These are phyloP conservation scores for Nothophoma quercina DNA, from an alignment of 2,329 filamentous ascomycete species.

Conservation along the genomic window DNA sequence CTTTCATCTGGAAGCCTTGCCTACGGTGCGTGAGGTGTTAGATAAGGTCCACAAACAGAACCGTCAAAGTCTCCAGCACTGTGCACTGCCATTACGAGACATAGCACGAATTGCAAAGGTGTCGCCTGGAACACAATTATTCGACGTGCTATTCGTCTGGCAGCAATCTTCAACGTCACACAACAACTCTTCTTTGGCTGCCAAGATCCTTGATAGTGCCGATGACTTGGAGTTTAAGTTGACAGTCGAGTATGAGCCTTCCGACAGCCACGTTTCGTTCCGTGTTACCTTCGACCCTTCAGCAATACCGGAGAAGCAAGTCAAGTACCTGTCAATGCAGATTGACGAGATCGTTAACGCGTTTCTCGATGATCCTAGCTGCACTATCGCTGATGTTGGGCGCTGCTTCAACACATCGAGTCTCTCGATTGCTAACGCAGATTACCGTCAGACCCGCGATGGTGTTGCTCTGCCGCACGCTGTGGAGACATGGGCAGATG, in stretches of 20 bases:
- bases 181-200: conserved; percentile 40
- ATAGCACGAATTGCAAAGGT: conserved; percentile 70
- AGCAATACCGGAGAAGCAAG: conserved; percentile 63
- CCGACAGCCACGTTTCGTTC: conserved; percentile 53
- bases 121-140: conserved; percentile 66
- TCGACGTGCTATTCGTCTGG: conserved; percentile 83
- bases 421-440: conserved; percentile 54
- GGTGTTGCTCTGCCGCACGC: conserved; percentile 45
- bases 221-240: conserved; percentile 81
- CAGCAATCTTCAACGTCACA: conserved; percentile 71
- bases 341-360: conserved; percentile 62
- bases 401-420: conserved; percentile 30
- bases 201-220: conserved; percentile 66
- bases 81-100: conserved; percentile 69
- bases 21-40: conserved; percentile 67
- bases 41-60: conserved; percentile 70
- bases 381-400: conserved; percentile 38
- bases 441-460: conserved; percentile 33
- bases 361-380: conserved; percentile 52
- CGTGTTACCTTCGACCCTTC: conserved; percentile 64
- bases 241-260: conserved; percentile 78
- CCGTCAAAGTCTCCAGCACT: conserved; percentile 70
- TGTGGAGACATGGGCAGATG: conserved; percentile 62
- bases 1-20: conserved; percentile 62
- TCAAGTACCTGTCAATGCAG: conserved; percentile 66